Conservation (phyloP, 2,329 filamentous ascomycete species). For the Colletotrichum coccodes region DNA sequence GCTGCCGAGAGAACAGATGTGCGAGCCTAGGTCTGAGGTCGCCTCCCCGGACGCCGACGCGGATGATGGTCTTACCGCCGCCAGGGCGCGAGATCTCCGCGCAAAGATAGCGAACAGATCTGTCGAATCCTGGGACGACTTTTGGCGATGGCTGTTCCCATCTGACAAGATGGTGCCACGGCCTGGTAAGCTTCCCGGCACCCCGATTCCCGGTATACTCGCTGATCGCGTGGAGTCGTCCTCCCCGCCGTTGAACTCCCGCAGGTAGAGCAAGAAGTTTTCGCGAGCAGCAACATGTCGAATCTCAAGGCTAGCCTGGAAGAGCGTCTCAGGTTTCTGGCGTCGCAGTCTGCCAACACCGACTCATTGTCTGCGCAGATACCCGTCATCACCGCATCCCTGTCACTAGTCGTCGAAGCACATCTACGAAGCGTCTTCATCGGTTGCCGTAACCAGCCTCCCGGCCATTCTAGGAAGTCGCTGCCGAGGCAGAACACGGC, state of each 20-base stretch:
- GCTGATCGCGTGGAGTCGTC: neutral
- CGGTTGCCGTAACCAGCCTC: slow-evolving; percentile 10
- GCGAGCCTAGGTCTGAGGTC: slow-evolving; percentile 37
- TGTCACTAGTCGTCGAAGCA: slow-evolving; percentile 21
- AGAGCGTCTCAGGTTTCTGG: slow-evolving; percentile 24
- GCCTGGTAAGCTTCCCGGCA: slow-evolving; percentile 6
- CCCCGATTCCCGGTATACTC: fast-evolving
- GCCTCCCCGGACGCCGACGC: neutral
- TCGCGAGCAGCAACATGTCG: slow-evolving; percentile 25
- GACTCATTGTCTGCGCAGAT: slow-evolving; percentile 23
- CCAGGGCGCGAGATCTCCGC: neutral
- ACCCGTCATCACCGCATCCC: slow-evolving; percentile 21
- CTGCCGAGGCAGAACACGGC: neutral
- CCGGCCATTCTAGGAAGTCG: neutral
- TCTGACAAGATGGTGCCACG: slow-evolving; percentile 5
- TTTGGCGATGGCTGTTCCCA: slow-evolving; percentile 23
- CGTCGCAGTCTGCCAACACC: slow-evolving; percentile 14
- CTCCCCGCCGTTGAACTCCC: slow-evolving; percentile 24
- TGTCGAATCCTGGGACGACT: slow-evolving; percentile 19
- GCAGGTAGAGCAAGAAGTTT: slow-evolving; percentile 28
- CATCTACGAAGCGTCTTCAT: slow-evolving; percentile 30
- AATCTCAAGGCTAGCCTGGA: slow-evolving; percentile 24
- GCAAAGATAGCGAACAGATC: neutral
- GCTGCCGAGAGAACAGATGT: slow-evolving; percentile 52
- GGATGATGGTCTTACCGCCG: slow-evolving; percentile 15